These are phyloP conservation scores for Eutypa lata DNA, from an alignment of 2,329 filamentous ascomycete species.

Conservation along the genomic window DNA sequence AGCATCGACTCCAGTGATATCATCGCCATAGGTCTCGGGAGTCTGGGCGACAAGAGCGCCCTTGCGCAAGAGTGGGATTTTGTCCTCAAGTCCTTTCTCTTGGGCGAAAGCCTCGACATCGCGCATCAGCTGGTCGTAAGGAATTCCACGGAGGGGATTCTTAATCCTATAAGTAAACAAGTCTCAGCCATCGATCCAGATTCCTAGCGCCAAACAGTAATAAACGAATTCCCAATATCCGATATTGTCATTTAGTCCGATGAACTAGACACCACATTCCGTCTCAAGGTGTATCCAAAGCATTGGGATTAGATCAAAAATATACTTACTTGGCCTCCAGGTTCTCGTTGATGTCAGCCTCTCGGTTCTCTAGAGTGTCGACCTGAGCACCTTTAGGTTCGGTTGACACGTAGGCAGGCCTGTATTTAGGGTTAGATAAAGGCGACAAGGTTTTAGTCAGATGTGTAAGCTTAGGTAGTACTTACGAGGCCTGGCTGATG, in stretches of 20 bases:
- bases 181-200: background rate
- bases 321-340: constrained; percentile 40
- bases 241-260: background rate
- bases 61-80: constrained; percentile 58
- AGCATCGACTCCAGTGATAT: constrained; percentile 53
- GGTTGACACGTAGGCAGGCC: constrained; percentile 3
- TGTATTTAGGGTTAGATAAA: background rate
- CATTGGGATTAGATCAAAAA: background rate
- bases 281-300: background rate
- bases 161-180: constrained; percentile 32
- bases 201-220: background rate
- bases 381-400: constrained; percentile 25
- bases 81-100: constrained; percentile 55
- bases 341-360: constrained; percentile 35
- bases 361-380: constrained; percentile 22
- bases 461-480: background rate
- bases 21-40: constrained; percentile 57
- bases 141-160: constrained; percentile 47
- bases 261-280: background rate
- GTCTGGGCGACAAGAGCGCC: constrained; percentile 74
- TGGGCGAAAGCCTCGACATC: constrained; percentile 60
- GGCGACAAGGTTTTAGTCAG: background rate
- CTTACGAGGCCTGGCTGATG: background rate
- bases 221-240: background rate
- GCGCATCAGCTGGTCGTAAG: constrained; percentile 48